A percentile compares a stretch with the other conserved stretches of the same genome.
Conservation (phyloP, 805 yeast species). For the Hanseniaspora hatyaiensis region DNA sequence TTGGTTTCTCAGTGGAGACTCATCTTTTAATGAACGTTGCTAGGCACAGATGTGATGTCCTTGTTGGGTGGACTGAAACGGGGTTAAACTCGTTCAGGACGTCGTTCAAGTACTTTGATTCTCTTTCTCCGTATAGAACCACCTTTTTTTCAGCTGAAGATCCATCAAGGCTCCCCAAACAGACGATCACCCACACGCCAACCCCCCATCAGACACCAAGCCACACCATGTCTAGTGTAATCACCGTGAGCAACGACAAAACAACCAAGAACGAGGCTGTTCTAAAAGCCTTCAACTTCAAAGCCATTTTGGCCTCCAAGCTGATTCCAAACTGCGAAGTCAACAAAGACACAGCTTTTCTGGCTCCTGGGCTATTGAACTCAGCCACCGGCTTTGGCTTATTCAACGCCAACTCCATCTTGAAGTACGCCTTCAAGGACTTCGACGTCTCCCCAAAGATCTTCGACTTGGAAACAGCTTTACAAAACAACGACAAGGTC, state of each 20-base stretch:
- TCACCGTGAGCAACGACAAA: slow-evolving; percentile 12
- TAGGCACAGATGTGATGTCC: too few relatives aligned
- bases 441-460: slow-evolving; percentile 33
- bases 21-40: too few relatives aligned
- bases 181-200: not conserved
- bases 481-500: slow-evolving; percentile 24
- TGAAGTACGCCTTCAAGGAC: slow-evolving; percentile 47
- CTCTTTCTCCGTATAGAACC: too few relatives aligned
- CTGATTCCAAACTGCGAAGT: slow-evolving; percentile 26
- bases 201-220: not conserved
- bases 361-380: slow-evolving; percentile 18
- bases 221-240: slow-evolving; percentile 4
- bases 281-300: slow-evolving; percentile 27
- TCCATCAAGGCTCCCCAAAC: not conserved
- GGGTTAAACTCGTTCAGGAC: too few relatives aligned
- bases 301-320: slow-evolving; percentile 27
- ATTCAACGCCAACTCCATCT: slow-evolving; percentile 57
- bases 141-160: too few relatives aligned
- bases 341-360: slow-evolving; percentile 21
- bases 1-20: too few relatives aligned
- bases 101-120: too few relatives aligned
- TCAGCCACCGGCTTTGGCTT: slow-evolving; percentile 33
- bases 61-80: too few relatives aligned
- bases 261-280: slow-evolving; percentile 8
- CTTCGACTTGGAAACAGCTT: slow-evolving; percentile 21